Percentiles rank a stretch among this genome's conserved stretches.
Conservation (phyloP, 2,329 filamentous ascomycete species). For the Ascochyta pisi region DNA sequence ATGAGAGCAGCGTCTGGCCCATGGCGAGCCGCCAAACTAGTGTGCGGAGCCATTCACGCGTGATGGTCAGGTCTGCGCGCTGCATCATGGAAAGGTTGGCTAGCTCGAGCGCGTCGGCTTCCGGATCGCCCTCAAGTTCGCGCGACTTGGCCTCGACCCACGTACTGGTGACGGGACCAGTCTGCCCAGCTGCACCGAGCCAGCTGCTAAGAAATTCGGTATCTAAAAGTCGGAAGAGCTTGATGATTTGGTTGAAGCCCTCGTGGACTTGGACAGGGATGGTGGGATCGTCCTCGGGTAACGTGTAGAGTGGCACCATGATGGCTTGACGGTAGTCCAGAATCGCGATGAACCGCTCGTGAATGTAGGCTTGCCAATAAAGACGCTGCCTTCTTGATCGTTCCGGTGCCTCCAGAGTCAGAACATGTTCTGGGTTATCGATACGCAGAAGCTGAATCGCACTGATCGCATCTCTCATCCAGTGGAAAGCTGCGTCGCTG, state of each 20-base stretch:
- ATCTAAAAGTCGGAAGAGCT: slow-evolving; percentile 55
- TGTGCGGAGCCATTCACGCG: slow-evolving; percentile 58
- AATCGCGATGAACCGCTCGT: slow-evolving; percentile 64
- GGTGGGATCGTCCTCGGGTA: slow-evolving; percentile 51
- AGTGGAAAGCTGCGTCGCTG: slow-evolving; percentile 58
- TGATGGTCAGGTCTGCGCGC: slow-evolving; percentile 59
- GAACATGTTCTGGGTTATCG: slow-evolving; percentile 49
- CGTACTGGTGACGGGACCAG: slow-evolving; percentile 44
- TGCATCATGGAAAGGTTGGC: slow-evolving; percentile 52
- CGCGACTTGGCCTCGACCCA: slow-evolving; percentile 57
- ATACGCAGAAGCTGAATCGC: slow-evolving; percentile 50
- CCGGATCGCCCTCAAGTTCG: slow-evolving; percentile 51
- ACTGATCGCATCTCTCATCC: slow-evolving; percentile 59
- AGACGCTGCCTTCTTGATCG: slow-evolving; percentile 56
- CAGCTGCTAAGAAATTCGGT: slow-evolving; percentile 54
- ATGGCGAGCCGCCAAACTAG: slow-evolving; percentile 60
- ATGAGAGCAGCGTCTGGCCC: slow-evolving; percentile 55
- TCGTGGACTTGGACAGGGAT: slow-evolving; percentile 51
- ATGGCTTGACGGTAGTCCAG: slow-evolving; percentile 57
- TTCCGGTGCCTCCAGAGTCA: slow-evolving; percentile 45
- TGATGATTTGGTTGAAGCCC: slow-evolving; percentile 55
- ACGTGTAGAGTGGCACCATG: slow-evolving; percentile 47
- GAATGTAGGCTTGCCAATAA: slow-evolving; percentile 64
- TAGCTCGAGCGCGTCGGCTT: slow-evolving; percentile 48
- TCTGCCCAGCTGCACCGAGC: slow-evolving; percentile 47